phyloP scores from a whole-genome alignment of 805 yeast species.

The Kodamaea lidongshanica region DNA sequence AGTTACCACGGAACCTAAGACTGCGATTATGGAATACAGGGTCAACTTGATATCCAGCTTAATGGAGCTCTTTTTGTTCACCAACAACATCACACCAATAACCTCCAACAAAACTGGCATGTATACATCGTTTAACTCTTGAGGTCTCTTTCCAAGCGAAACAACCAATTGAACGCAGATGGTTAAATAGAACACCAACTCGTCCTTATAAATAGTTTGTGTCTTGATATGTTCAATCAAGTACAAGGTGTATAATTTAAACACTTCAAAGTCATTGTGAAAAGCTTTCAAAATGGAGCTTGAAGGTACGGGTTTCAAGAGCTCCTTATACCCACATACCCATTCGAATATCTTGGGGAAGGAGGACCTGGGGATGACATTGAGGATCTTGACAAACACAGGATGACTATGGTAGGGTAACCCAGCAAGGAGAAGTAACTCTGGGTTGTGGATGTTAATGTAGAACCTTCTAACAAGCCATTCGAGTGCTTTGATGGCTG shows the following conservation, averaged over 20 bases:
- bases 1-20: conserved; percentile 66
- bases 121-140: conserved; percentile 39
- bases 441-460: conserved; percentile 75
- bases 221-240: conserved; percentile 44
- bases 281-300: conserved; percentile 67
- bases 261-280: conserved; percentile 57
- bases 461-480: conserved; percentile 93
- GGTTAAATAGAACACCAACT: conserved; percentile 75
- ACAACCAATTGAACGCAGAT: conserved; percentile 63
- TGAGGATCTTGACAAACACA: conserved; percentile 67
- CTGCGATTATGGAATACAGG: conserved; percentile 76
- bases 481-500: conserved; percentile 79
- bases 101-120: conserved; percentile 56
- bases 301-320: conserved; percentile 58
- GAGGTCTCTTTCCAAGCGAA: conserved; percentile 44
- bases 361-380: conserved; percentile 51
- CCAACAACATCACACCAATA: conserved; percentile 46
- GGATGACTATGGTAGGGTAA: conserved; percentile 77
- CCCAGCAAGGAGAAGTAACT: conserved; percentile 59
- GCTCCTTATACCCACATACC: conserved; percentile 59
- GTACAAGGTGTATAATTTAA: conserved; percentile 58
- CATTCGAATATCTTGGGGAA: conserved; percentile 80
- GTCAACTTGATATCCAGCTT: conserved; percentile 64
- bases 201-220: conserved; percentile 56
- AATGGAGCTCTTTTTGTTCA: conserved; percentile 25